Evolutionary conservation across 2,329 filamentous ascomycete species (phyloP).

Genomic region (Fusarium torulosum): DNA sequence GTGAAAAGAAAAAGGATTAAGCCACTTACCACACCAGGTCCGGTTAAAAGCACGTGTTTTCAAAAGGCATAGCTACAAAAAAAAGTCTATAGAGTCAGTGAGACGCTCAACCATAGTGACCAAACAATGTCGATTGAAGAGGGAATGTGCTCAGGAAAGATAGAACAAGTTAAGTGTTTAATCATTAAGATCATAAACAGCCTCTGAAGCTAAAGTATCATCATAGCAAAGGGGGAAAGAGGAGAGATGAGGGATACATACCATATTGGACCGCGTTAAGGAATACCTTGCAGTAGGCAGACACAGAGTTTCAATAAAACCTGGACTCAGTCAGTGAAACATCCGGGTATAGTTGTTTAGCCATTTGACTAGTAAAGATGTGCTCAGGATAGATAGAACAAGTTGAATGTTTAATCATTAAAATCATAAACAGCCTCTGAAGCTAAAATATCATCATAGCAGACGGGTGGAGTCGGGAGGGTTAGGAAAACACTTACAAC

Average conservation of each 20-base stretch:
- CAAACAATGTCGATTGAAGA: background rate
- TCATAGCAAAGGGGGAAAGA: conserved; percentile 47
- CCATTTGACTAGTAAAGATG: background rate
- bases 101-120: background rate
- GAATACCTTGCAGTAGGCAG: background rate
- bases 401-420: conserved; percentile 56
- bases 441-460: conserved; percentile 57
- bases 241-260: background rate
- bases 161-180: conserved; percentile 51
- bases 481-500: conserved; percentile 20
- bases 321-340: background rate
- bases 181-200: conserved; percentile 62
- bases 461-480: conserved; percentile 16
- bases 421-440: conserved; percentile 65
- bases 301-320: background rate
- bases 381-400: conserved; percentile 43
- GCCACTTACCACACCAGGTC: background rate
- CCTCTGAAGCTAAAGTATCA: conserved; percentile 60
- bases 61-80: background rate
- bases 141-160: conserved; percentile 20
- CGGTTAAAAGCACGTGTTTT: background rate
- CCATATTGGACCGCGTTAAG: background rate
- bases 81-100: background rate
- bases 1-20: background rate
- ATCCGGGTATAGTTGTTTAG: background rate